A percentile compares a stretch with the other conserved stretches of the same genome.
Evolutionary conservation across 768 basidiomycete genomes (phyloP).

Genomic region (Boletus reticulatus): DNA sequence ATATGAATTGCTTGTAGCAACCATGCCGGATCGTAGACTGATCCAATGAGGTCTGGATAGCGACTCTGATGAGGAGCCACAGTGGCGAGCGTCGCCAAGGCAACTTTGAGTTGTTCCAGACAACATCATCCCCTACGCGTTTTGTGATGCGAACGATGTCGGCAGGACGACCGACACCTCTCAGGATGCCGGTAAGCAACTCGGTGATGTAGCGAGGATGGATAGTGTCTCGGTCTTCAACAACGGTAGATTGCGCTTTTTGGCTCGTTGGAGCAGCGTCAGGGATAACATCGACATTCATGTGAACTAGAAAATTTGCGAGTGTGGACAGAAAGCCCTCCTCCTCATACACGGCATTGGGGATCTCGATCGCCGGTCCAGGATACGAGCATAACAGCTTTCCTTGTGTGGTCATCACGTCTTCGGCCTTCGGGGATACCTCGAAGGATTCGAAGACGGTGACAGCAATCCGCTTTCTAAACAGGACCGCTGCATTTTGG

Average conservation of each 20-base stretch:
- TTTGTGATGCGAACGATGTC: conserved; percentile 35
- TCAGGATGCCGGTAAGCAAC: conserved; percentile 46
- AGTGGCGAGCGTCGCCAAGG: conserved; percentile 52
- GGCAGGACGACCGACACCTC: conserved; percentile 34
- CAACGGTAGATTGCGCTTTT: conserved; percentile 37
- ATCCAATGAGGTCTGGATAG: conserved; percentile 38
- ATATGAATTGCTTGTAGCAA: conserved; percentile 35
- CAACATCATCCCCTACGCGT: conserved; percentile 46
- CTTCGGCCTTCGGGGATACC: conserved; percentile 34
- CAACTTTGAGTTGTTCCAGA: conserved; percentile 36
- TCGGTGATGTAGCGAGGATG: conserved; percentile 50
- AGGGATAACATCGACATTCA: conserved; percentile 29
- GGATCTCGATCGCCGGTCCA: conserved; percentile 41
- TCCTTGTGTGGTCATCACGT: conserved; percentile 38
- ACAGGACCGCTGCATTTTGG: conserved; percentile 49
- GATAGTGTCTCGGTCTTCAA: conserved; percentile 39
- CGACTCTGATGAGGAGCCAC: conserved; percentile 50
- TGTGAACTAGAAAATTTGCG: conserved; percentile 36
- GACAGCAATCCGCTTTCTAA: conserved; percentile 28
- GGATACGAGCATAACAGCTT: conserved; percentile 49
- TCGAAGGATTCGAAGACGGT: conserved; percentile 48
- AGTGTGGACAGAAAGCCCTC: conserved; percentile 34
- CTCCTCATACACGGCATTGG: conserved; percentile 27
- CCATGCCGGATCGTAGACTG: conserved; percentile 7
- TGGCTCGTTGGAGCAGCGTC: conserved; percentile 34